Evolutionary conservation across 2,329 filamentous ascomycete genomes (phyloP).

Genomic region (Colletotrichum trifolii): DNA sequence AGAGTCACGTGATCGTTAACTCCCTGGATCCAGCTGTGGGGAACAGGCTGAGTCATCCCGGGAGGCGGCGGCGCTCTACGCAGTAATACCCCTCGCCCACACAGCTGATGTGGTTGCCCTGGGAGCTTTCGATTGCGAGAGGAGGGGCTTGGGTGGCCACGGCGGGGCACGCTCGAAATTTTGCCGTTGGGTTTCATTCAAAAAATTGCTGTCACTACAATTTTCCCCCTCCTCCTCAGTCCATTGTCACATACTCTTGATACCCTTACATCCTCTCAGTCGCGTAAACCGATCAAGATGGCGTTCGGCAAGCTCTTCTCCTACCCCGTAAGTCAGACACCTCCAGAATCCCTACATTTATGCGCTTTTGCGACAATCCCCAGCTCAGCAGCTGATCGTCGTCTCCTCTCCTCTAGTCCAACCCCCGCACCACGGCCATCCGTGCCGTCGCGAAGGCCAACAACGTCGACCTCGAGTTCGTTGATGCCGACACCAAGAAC

Average conservation of each 20-base stretch:
- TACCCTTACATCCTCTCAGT: slow-evolving; percentile 41
- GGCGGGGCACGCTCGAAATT: slow-evolving; percentile 34
- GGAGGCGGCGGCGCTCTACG: not conserved
- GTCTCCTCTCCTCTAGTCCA: slow-evolving; percentile 72
- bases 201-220: slow-evolving; percentile 34
- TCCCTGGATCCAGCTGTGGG: too few species aligned
- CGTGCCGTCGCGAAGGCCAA: slow-evolving; percentile 97
- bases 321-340: slow-evolving; percentile 70
- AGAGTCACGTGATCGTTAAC: not conserved
- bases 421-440: slow-evolving; percentile 89
- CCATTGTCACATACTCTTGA: slow-evolving; percentile 41
- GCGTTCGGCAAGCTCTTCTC: slow-evolving; percentile 98
- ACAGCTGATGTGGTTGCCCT: slow-evolving; percentile 18
- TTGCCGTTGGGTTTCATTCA: slow-evolving; percentile 34
- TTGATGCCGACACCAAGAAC: slow-evolving; percentile 75
- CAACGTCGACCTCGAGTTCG: slow-evolving; percentile 88
- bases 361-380: not conserved
- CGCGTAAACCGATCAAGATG: slow-evolving; percentile 70
- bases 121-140: slow-evolving; percentile 18
- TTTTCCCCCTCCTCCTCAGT: slow-evolving; percentile 41
- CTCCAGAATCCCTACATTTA: slow-evolving; percentile 3
- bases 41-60: too few species aligned
- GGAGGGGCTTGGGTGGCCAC: slow-evolving; percentile 21
- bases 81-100: slow-evolving; percentile 15
- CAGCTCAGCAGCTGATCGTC: slow-evolving; percentile 47